Evolutionary conservation across 2,329 filamentous ascomycete species (phyloP).

Genomic region (Pseudogymnoascus sp.): DNA sequence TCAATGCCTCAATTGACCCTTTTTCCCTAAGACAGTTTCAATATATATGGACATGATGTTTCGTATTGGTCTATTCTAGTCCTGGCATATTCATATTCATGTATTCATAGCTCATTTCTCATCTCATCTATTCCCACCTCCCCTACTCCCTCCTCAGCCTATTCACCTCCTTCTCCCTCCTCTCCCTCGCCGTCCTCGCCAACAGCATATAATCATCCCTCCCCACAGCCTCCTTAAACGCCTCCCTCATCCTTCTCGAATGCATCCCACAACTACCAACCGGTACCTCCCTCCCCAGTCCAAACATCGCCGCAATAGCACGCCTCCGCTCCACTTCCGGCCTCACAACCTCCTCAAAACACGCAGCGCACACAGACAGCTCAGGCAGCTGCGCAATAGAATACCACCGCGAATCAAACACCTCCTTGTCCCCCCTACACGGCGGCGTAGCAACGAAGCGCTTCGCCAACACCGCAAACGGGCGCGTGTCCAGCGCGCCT

Average conservation of each 20-base stretch:
- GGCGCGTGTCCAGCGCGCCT: slow-evolving; percentile 19
- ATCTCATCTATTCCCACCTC: slow-evolving; percentile 42
- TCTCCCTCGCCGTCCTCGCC: slow-evolving; percentile 46
- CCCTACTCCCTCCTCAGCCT: slow-evolving; percentile 49
- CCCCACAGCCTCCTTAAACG: slow-evolving; percentile 60
- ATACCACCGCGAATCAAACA: slow-evolving; percentile 64
- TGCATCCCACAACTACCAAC: slow-evolving; percentile 69
- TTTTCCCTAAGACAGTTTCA: no score
- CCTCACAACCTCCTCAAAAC: slow-evolving; percentile 71
- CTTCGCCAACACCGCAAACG: slow-evolving; percentile 20
- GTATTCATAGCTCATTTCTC: background rate
- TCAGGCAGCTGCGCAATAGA: slow-evolving; percentile 66
- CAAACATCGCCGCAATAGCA: slow-evolving; percentile 57
- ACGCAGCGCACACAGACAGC: slow-evolving; percentile 80
- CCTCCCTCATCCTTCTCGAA: slow-evolving; percentile 65
- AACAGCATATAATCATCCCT: slow-evolving; percentile 61
- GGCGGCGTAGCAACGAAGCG: slow-evolving; percentile 30
- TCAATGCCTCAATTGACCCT: background rate
- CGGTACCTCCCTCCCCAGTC: slow-evolving; percentile 46
- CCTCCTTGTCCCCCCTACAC: slow-evolving; percentile 53
- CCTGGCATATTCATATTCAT: background rate
- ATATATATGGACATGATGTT: no score
- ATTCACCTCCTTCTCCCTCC: slow-evolving; percentile 50
- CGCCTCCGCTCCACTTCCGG: slow-evolving; percentile 50
- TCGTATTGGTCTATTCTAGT: background rate